Evolutionary conservation across 371 early-diverging fungal genomes (phyloP), one percentile per base, ranked within the genome.

Genomic region (Zopfochytrium polystomum): DNA sequence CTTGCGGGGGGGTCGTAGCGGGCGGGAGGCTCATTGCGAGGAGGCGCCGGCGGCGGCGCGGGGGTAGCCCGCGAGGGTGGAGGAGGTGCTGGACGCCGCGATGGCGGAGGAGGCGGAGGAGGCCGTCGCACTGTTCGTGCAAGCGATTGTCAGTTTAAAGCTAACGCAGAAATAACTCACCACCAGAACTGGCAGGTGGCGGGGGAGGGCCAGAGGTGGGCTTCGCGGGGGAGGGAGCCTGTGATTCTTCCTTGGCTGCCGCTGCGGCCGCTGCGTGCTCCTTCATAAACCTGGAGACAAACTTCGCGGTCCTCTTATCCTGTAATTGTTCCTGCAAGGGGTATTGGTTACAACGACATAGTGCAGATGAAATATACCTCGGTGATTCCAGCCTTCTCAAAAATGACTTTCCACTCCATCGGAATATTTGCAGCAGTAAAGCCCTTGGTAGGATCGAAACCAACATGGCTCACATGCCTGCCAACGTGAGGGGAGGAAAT

Each of bases 381-480:
- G n/a, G n/a, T n/a, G n/a, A n/a, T n/a, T n/a, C n/a, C n/a, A n/a
- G n/a, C n/a, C n/a, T n/a, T n/a, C n/a, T 35, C 84, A 68, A 91
- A 87, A 22, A 95, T 74, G 33, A 80, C 80, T 51, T 81, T 82
- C 86, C 86, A 88, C 62, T 87, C 87, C 47, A 86, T 83, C 34
- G 92, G 89, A 55, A 89, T 85, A 66, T 89, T 88, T 50, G 86
- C 82, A 35, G 78, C 79, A 60, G 82, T 85, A 66, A 89, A 92
- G 25, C 93, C 93, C 33, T 83, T 86, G 26, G 85, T 83, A 13
- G 87, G 83, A 45, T 88, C 86, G 68, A 80, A 87, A 9, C 90
- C 91, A 64, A 91, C 87, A 66, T 89, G 88, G 18, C 84, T 79
- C 6, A 91, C 71, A 73, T 91, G 90, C 62, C 86, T 71, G 60